Evolutionary conservation across 169 alveolate species (phyloP), one percentile per base, ranked within the genome.

Genomic region (Cryptosporidium sp.): DNA sequence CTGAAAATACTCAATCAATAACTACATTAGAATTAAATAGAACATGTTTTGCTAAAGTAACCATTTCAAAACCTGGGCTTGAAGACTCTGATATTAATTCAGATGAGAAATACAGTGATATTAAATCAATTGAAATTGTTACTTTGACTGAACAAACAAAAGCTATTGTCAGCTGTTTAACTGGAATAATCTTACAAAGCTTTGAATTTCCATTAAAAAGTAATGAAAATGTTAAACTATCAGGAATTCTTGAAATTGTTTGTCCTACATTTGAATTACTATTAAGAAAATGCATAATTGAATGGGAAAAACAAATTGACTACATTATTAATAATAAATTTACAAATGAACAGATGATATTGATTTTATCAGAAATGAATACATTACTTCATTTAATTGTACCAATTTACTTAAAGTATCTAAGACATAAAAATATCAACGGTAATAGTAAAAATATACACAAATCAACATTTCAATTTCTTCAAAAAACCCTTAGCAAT

Each of bases 201-300:
- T 44, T 62, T 10, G 69, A 80, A n/a, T 80, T 42, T n/a, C 89
- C 89, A 39, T 9, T 80, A n/a, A 62, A 80, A 42, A 42, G 44
- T 60, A 48, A 26, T 72, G 85, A 35, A 23, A 70, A 70, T 70
- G 67, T 23, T 16, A 53, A 35, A 61, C 37, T 80, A 26, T 65
- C 60, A 9, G 52, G 65, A 44, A 45, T 65, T 29, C 62, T 80
- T 21, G 89, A 80, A 26, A 62, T 80, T 44, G 53, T 80, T 12
- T 80, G 89, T 14, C 89, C 89, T 16, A 80, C 89, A 44, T 80
- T 62, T 62, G 89, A 80, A 29, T 58, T 80, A 61, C 12, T 80
- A 80, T 26, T 80, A 31, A 80, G 75, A 37, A 80, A 62, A 80
- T 80, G 37, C 26, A 60, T 80, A 16, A 33, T 80, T 23, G 75